Conservation (phyloP, 2,329 filamentous ascomycete genomes). For the Claviceps maximensis region DNA sequence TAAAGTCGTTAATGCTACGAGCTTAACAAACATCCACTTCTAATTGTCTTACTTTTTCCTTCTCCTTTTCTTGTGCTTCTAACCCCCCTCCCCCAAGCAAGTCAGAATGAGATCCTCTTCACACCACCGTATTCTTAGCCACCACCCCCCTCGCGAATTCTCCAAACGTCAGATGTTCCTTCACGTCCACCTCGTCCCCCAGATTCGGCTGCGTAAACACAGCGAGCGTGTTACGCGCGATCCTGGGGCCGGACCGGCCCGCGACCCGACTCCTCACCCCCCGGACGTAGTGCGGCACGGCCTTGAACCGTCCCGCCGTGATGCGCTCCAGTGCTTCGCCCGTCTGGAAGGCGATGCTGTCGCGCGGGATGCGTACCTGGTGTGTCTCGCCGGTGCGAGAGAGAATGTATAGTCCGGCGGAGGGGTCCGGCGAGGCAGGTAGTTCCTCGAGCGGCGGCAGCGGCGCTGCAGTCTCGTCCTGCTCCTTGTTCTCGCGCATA, state of each 20-base stretch:
- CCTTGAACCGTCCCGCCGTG: constrained; percentile 80
- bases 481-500: not conserved
- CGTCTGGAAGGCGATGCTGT: constrained; percentile 92
- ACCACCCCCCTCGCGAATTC: constrained; percentile 56
- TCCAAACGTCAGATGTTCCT: constrained; percentile 56
- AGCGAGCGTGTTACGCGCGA: constrained; percentile 79
- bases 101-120: not conserved
- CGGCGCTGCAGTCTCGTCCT: constrained; percentile 8
- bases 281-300: constrained; percentile 89
- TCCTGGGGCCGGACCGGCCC: constrained; percentile 29
- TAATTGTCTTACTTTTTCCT: too few species aligned
- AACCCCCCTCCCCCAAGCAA: too few species aligned
- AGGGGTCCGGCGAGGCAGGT: constrained; percentile 61
- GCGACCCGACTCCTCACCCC: constrained; percentile 48
- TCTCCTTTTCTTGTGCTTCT: too few species aligned
- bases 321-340: constrained; percentile 86
- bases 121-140: constrained; percentile 42
- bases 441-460: constrained; percentile 55
- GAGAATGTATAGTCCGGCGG: constrained; percentile 85
- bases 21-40: too few species aligned
- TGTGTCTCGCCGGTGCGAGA: constrained; percentile 68
- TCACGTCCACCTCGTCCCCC: constrained; percentile 60
- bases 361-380: constrained; percentile 84
- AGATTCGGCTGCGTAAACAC: constrained; percentile 97
- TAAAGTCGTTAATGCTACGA: too few species aligned